A percentile compares a stretch with the other conserved stretches of the same genome.
These are phyloP conservation scores for Tetraselmis striata DNA, from an alignment of 139 green algal species.

Conservation along the genomic window DNA sequence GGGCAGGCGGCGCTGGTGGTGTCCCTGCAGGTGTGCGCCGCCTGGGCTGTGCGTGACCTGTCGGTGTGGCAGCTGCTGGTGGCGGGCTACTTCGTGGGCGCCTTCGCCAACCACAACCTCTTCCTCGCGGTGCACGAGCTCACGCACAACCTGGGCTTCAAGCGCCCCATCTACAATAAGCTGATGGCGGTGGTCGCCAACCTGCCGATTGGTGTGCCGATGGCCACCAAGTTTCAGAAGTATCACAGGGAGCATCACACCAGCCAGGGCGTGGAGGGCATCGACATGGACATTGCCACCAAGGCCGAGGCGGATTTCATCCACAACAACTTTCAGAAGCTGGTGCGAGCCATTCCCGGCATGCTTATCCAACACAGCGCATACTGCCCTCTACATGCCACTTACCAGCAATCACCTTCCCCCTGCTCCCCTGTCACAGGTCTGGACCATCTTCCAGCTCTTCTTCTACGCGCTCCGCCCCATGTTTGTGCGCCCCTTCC, in stretches of 20 bases:
- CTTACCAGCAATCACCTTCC: too few species aligned
- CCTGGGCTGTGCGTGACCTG: conserved; percentile 33
- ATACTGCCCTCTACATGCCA: too few species aligned
- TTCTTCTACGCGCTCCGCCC: conserved; percentile 58
- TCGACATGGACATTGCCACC: conserved; percentile 58
- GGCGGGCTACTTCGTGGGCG: conserved; percentile 40
- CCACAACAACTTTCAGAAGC: conserved; percentile 29
- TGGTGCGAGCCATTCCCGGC: too few species aligned
- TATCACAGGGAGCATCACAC: conserved; percentile 75
- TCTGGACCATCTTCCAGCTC: conserved; percentile 47
- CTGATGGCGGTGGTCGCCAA: conserved; percentile 53
- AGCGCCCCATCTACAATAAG: conserved; percentile 42
- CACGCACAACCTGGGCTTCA: conserved; percentile 56
- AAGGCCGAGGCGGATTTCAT: conserved; percentile 34
- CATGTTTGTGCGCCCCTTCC: conserved; percentile 40
- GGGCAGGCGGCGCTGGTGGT: conserved; percentile 45
- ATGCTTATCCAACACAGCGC: background rate
- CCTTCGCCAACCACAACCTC: conserved; percentile 59
- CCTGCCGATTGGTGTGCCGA: conserved; percentile 49
- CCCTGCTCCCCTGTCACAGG: too few species aligned
- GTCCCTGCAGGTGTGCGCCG: conserved; percentile 39
- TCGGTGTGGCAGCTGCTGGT: conserved; percentile 38
- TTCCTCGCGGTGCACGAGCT: conserved; percentile 67
- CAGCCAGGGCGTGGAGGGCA: conserved; percentile 53
- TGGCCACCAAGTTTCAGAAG: conserved; percentile 55